A percentile compares a stretch with the other conserved stretches of the same genome.
Conservation (phyloP, 352 stramenopile species). For the Pythium brachiatum region DNA sequence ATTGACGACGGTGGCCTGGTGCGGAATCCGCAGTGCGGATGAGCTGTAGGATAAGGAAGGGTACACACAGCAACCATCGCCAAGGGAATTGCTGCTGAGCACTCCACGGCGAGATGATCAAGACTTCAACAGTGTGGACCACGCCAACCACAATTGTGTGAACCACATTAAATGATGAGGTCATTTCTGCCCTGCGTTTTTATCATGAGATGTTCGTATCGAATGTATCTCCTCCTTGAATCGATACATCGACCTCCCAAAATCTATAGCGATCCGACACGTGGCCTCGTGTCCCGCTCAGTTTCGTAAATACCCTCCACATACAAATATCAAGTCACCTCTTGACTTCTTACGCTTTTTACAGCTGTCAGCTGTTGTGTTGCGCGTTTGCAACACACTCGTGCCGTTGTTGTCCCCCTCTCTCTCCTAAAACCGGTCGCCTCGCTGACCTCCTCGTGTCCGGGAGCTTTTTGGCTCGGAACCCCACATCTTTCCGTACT, state of each 20-base stretch:
- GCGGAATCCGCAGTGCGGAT: too few species aligned
- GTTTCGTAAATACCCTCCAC: constrained; percentile 7
- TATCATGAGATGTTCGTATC: neutral
- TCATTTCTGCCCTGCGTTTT: neutral
- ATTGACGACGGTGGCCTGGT: too few species aligned
- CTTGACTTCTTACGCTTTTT: constrained; percentile 18
- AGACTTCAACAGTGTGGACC: too few species aligned
- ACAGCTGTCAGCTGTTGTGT: constrained; percentile 3
- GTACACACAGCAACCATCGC: too few species aligned
- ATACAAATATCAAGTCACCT: constrained; percentile 24
- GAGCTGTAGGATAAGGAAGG: too few species aligned
- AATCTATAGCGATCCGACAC: constrained; percentile 17
- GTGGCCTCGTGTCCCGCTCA: constrained; percentile 8
- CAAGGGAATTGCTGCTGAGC: too few species aligned
- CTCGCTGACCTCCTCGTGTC: neutral
- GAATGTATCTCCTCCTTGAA: neutral
- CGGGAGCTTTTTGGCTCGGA: neutral
- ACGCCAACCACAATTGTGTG: too few species aligned
- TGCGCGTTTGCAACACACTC: constrained; percentile 18
- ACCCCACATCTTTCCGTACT: neutral
- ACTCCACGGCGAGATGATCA: too few species aligned
- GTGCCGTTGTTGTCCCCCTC: neutral
- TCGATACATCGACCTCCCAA: constrained; percentile 2
- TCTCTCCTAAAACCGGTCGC: constrained; percentile 1
- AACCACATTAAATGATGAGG: neutral